Base-by-base conservation (phyloP, 2,329 filamentous ascomycete species). In the Apiospora sp. region DNA sequence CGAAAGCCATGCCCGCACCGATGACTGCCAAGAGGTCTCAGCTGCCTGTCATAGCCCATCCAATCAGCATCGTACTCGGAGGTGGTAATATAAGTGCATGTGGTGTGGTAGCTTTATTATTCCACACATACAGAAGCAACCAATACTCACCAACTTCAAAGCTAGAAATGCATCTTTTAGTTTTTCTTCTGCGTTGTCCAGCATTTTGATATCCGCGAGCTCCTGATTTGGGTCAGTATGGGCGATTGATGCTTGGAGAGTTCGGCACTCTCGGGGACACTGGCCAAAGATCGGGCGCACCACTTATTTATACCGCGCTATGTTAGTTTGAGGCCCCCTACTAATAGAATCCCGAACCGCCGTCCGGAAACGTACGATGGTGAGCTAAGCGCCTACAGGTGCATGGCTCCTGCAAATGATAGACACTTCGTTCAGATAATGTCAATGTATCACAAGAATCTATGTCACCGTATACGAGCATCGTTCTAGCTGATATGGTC, bases 291-390 rank as follows among this genome's bases (percentile, higher is more conserved):
- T 64, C 58, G 58, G 58, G 14, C 34, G 58, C 12, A 34, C 58
- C 58, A 64, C 58, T 61, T 61, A 64, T 64, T 64, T 41, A 61
- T 22, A 61, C 54, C 54, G 37, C 30, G 54, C 54, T 61, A 61
- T 37, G 54, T 22, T 34, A 19, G 30, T 3, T 58, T 27, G 2
- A 34, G 34, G 27, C 7, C 27, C 16, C 54, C 30, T 61, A 49
- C 48, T 49, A 19, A 34, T 16, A 61, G 16, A 34, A 61, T 37
- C 1, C 54, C 19, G 27, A 30, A 37, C 22, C 54, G n/a, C 16
- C 51, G 16, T 58, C 51, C 27, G 16, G 27, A 22, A 58, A 58
- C 27, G 51, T 58, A 58, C 16, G 51, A 58, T 22, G 13, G 22
- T 19, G 51, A 58, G 51, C 14, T 1, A 34, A 34, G 27, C 34